phyloP scores from a whole-genome alignment of 805 yeast species.

The Lachancea quebecensis region DNA sequence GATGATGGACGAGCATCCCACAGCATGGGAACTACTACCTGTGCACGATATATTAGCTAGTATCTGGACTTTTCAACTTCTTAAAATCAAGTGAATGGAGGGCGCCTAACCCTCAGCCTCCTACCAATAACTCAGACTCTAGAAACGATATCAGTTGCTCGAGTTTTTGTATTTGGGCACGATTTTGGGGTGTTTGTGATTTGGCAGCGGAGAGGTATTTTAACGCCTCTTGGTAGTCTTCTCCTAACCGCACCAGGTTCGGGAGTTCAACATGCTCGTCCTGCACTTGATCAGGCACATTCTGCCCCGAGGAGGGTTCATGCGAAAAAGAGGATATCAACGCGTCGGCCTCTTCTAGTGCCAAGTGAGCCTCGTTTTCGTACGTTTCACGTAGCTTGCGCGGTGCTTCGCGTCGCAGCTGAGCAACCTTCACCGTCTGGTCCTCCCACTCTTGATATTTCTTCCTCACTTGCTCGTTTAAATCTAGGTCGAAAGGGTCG shows the following conservation, averaged over 20 bases:
- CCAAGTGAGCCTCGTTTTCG: conserved; percentile 5
- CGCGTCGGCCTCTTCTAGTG: conserved; percentile 5
- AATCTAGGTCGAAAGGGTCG: conserved; percentile 64
- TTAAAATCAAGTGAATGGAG: no score
- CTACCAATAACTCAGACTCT: conserved; percentile 9
- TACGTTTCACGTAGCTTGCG: conserved; percentile 34
- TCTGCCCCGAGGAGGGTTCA: not conserved
- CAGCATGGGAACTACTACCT: no score
- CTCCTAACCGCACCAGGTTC: conserved; percentile 2
- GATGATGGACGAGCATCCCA: no score
- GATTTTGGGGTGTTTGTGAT: conserved; percentile 22
- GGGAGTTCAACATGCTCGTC: conserved; percentile 1
- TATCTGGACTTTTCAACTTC: no score
- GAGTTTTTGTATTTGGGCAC: conserved; percentile 24
- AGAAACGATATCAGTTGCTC: conserved; percentile 23
- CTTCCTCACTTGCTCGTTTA: conserved; percentile 53
- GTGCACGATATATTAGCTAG: no score
- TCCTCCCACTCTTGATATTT: conserved; percentile 55
- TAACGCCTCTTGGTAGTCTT: conserved; percentile 9
- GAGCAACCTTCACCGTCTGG: conserved; percentile 50
- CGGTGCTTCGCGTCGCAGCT: conserved; percentile 50
- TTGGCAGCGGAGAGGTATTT: conserved; percentile 11
- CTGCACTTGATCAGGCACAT: conserved; percentile 7
- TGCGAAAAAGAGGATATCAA: not conserved
- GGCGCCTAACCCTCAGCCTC: no score